Evolutionary conservation across 768 basidiomycete species (phyloP).

Genomic region (Polyporus arcularius): DNA sequence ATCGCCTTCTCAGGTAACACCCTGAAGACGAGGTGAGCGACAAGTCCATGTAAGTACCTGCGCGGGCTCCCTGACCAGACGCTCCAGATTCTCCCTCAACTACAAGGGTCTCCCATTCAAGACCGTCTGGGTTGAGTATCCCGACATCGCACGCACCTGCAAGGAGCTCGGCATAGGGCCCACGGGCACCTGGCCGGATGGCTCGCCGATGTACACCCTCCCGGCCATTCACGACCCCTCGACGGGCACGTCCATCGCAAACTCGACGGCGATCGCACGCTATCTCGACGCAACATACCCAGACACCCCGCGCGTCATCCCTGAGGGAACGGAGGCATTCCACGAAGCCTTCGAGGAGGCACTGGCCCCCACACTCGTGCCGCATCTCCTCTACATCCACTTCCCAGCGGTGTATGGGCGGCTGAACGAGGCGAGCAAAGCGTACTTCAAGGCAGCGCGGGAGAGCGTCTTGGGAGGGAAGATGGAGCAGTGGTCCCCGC

Average conservation of each 20-base stretch:
- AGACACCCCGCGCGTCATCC: slow-evolving; percentile 41
- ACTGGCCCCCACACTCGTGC: slow-evolving; percentile 1
- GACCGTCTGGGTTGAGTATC: slow-evolving; percentile 50
- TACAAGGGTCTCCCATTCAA: slow-evolving; percentile 42
- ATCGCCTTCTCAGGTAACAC: slow-evolving; percentile 39
- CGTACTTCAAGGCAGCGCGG: slow-evolving; percentile 41
- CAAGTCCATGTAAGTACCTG: slow-evolving; percentile 3
- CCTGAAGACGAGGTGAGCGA: slow-evolving; percentile 24
- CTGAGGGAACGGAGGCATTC: slow-evolving; percentile 38
- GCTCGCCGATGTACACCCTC: slow-evolving; percentile 42
- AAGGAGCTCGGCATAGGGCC: slow-evolving; percentile 37
- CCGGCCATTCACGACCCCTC: slow-evolving; percentile 52
- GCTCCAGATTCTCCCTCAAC: slow-evolving; percentile 36
- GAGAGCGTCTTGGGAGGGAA: slow-evolving; percentile 30
- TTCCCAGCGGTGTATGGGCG: not conserved
- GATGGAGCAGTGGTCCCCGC: slow-evolving; percentile 38
- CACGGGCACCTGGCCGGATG: slow-evolving; percentile 31
- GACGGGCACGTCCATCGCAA: slow-evolving; percentile 39
- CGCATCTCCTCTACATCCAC: slow-evolving; percentile 2
- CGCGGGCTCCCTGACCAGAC: not conserved
- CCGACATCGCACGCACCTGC: slow-evolving; percentile 42
- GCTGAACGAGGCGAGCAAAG: slow-evolving; percentile 28
- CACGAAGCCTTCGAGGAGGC: slow-evolving; percentile 38
- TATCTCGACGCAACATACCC: slow-evolving; percentile 56
- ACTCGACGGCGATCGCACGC: slow-evolving; percentile 48